Evolutionary conservation across 2,329 filamentous ascomycete genomes (phyloP), one percentile per base, ranked within the genome.

Genomic region (Nothopassalora personata): DNA sequence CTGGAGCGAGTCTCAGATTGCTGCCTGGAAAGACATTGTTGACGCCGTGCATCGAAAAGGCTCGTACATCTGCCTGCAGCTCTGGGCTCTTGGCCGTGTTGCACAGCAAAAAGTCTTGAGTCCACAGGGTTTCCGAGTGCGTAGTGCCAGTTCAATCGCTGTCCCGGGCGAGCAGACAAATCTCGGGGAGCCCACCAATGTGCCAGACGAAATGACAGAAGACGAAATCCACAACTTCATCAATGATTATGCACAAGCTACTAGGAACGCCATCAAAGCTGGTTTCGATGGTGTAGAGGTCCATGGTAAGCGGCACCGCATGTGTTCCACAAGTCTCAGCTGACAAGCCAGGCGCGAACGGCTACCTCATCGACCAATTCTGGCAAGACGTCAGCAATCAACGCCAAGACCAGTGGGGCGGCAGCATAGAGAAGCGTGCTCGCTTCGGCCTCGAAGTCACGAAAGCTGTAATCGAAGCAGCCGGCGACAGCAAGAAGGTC

Each of bases 351-450:
- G 64, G 67, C 46, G 70, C 66, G 13, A 68, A 67, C 56, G 66
- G 69, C 11, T 90, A 89, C 66, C 76, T 90, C 0, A 70, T 87
- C 5, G 80, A 81, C 57, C 80, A 86, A 64, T 90, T 89, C 70
- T 73, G 88, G 34, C 85, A 83, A 61, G 78, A 80, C 57, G 77
- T 71, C 8, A 72, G 74, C 66, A 86, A 86, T 70, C 72, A 74
- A 31, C 77, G 83, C 3, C 81, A 71, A 1, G 79, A 81, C 52
- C 63, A 51, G 56, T 80, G 71, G 67, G 79, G 70, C 6, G 79
- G 79, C 5, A 74, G 70, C 30, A 68, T 79, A n/a, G 74, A 76
- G 71, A 79, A 80, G 61, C 73, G 83, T 60, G 61, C 76, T 54
- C 70, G 80, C n/a, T 78, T 84, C 57, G 75, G 73, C 0, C 58